Evolutionary conservation across 2,329 filamentous ascomycete species (phyloP).

Genomic region (Blastomyces gilchristii): DNA sequence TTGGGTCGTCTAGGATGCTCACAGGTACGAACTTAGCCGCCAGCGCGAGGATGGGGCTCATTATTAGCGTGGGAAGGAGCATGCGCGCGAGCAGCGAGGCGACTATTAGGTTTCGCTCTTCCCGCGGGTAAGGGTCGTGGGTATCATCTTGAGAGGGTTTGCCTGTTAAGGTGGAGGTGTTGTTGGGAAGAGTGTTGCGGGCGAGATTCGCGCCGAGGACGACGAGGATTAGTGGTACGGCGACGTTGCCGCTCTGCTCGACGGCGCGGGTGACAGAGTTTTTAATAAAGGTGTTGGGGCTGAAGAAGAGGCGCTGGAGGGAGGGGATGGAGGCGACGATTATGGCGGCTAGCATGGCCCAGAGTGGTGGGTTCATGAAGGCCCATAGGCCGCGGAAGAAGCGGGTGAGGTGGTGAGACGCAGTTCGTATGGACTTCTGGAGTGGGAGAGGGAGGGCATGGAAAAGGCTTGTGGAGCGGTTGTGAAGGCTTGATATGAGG

Average conservation of each 20-base stretch:
- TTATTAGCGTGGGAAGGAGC: constrained; percentile 81
- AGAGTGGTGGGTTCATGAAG: constrained; percentile 97
- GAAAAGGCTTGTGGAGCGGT: neutral
- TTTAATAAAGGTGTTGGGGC: constrained; percentile 75
- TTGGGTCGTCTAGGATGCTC: constrained; percentile 92
- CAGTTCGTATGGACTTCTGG: constrained; percentile 41
- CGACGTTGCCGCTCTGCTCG: constrained; percentile 74
- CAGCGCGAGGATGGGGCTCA: constrained; percentile 80
- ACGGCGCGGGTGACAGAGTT: constrained; percentile 89
- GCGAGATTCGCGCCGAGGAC: constrained; percentile 92
- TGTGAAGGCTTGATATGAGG: constrained; percentile 15
- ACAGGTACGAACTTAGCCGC: constrained; percentile 83
- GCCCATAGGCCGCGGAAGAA: constrained; percentile 66
- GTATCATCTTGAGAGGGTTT: too few species aligned
- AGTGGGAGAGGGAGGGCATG: constrained; percentile 41
- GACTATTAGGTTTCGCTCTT: constrained; percentile 67
- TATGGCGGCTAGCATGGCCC: constrained; percentile 91
- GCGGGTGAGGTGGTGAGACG: constrained; percentile 34
- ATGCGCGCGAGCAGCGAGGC: constrained; percentile 82
- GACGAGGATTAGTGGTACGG: constrained; percentile 88
- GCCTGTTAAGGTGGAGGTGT: constrained; percentile 23
- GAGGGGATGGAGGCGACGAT: constrained; percentile 77
- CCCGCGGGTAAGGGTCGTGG: constrained; percentile 47
- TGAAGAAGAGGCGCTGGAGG: constrained; percentile 78
- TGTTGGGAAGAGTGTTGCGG: constrained; percentile 70